These are phyloP conservation scores for Chenopodium quinoa DNA, from an alignment of 148 eudicot genomes.

Conservation along the genomic window DNA sequence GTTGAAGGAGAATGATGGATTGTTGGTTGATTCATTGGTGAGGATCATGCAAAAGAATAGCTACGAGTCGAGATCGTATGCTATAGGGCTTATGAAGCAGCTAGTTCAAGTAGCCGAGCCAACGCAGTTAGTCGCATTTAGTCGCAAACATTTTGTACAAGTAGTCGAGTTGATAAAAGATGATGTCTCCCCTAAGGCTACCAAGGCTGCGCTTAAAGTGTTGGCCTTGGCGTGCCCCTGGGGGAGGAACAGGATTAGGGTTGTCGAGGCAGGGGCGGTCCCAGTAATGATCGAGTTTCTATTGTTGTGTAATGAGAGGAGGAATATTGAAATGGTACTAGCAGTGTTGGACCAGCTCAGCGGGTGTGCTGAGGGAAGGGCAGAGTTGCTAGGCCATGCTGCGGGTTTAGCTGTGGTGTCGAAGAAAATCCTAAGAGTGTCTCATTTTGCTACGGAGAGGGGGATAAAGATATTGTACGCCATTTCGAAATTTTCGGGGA, in stretches of 20 bases:
- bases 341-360: slow-evolving; percentile 50
- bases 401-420: slow-evolving; percentile 74
- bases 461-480: slow-evolving; percentile 53
- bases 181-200: slow-evolving; percentile 5
- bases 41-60: slow-evolving; percentile 22
- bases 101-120: not conserved
- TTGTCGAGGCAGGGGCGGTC: not conserved
- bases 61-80: slow-evolving; percentile 4
- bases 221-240: slow-evolving; percentile 3
- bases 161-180: not conserved
- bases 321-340: slow-evolving; percentile 49
- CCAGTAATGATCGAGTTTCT: slow-evolving; percentile 42
- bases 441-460: slow-evolving; percentile 47
- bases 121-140: not conserved
- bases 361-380: slow-evolving; percentile 70
- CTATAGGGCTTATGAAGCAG: not conserved
- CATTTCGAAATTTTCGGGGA: slow-evolving; percentile 43
- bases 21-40: not conserved
- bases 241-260: slow-evolving; percentile 11
- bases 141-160: not conserved
- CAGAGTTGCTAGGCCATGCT: slow-evolving; percentile 51
- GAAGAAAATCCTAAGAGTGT: slow-evolving; percentile 69
- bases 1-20: not conserved
- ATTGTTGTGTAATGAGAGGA: slow-evolving; percentile 34
- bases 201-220: slow-evolving; percentile 11